These are phyloP conservation scores for Spizellomyces sp. DNA, from an alignment of 192 early-diverging fungal genomes.

Conservation along the genomic window DNA sequence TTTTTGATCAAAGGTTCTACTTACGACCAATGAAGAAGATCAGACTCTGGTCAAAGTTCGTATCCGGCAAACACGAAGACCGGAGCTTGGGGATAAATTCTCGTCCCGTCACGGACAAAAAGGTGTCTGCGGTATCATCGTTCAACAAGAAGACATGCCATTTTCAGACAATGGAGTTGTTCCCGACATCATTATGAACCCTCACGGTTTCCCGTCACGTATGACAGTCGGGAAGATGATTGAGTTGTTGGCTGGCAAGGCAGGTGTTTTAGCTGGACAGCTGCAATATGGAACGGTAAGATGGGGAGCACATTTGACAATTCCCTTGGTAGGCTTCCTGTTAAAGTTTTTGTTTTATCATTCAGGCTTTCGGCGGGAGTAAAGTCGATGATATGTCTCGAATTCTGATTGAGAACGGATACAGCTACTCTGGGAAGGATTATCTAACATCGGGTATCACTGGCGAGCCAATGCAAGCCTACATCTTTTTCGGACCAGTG, in stretches of 20 bases:
- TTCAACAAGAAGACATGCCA: slow-evolving; percentile 97
- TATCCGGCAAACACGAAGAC: slow-evolving; percentile 89
- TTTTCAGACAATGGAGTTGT: slow-evolving; percentile 87
- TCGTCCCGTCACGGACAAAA: slow-evolving; percentile 98
- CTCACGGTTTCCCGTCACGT: slow-evolving; percentile 96
- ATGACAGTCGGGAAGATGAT: slow-evolving; percentile 99
- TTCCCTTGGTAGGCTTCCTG: background rate
- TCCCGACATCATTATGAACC: slow-evolving; percentile 99
- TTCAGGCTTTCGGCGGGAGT: slow-evolving; percentile 78
- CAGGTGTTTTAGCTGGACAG: slow-evolving; percentile 87
- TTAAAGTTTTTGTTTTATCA: background rate
- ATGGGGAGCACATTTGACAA: background rate
- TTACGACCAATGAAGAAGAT: slow-evolving; percentile 92
- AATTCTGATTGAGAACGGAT: slow-evolving; percentile 90
- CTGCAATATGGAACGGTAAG: slow-evolving; percentile 90
- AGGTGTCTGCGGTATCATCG: slow-evolving; percentile 95
- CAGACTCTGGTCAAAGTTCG: slow-evolving; percentile 89
- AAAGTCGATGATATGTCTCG: slow-evolving; percentile 96
- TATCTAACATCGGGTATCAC: slow-evolving; percentile 87
- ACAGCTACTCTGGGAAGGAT: slow-evolving; percentile 96
- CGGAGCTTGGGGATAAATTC: slow-evolving; percentile 98
- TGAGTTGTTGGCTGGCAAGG: slow-evolving; percentile 94
- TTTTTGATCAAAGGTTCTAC: slow-evolving; percentile 55
- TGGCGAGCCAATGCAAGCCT: slow-evolving; percentile 87
- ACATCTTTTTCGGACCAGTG: slow-evolving; percentile 95